Evolutionary conservation across 768 basidiomycete genomes (phyloP).

Genomic region (Leccinum fibrillosum): DNA sequence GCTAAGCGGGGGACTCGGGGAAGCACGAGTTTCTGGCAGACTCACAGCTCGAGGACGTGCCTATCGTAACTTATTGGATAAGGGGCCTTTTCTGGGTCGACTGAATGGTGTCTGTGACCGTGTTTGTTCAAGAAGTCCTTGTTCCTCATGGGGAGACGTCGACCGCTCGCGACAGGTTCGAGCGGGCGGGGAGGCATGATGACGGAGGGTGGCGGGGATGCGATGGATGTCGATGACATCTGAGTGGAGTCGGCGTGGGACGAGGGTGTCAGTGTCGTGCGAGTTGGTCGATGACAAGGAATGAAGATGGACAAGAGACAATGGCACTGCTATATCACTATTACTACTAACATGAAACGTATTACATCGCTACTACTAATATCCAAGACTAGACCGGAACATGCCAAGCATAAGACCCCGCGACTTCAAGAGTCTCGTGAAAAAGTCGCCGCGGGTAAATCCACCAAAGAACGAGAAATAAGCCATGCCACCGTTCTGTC

Average conservation of each 20-base stretch:
- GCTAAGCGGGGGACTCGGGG: slow-evolving; percentile 5
- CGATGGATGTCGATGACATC: slow-evolving; percentile 12
- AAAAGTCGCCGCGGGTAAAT: slow-evolving; percentile 43
- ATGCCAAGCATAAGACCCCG: slow-evolving; percentile 25
- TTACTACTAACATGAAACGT: slow-evolving; percentile 15
- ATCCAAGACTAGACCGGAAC: slow-evolving; percentile 29
- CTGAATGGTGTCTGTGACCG: slow-evolving; percentile 64
- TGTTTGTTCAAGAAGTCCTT: slow-evolving; percentile 62
- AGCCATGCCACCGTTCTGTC: slow-evolving; percentile 38
- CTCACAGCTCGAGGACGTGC: slow-evolving; percentile 66
- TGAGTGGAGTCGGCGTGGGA: slow-evolving; percentile 7
- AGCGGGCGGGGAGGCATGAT: slow-evolving; percentile 18
- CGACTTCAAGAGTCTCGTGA: slow-evolving; percentile 41
- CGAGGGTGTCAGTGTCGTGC: not conserved
- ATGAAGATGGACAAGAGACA: slow-evolving; percentile 8
- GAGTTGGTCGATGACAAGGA: slow-evolving; percentile 4
- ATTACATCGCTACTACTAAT: slow-evolving; percentile 13
- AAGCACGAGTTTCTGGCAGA: slow-evolving; percentile 2
- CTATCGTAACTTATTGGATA: slow-evolving; percentile 75
- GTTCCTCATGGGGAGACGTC: slow-evolving; percentile 31
- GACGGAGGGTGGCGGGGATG: slow-evolving; percentile 18
- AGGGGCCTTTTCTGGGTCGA: slow-evolving; percentile 72
- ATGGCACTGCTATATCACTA: not conserved
- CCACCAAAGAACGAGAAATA: slow-evolving; percentile 44
- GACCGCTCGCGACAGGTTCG: slow-evolving; percentile 24